Evolutionary conservation across 129 eudicot genomes (phyloP), one percentile per base, ranked within the genome.

Genomic region (Arctium minus): DNA sequence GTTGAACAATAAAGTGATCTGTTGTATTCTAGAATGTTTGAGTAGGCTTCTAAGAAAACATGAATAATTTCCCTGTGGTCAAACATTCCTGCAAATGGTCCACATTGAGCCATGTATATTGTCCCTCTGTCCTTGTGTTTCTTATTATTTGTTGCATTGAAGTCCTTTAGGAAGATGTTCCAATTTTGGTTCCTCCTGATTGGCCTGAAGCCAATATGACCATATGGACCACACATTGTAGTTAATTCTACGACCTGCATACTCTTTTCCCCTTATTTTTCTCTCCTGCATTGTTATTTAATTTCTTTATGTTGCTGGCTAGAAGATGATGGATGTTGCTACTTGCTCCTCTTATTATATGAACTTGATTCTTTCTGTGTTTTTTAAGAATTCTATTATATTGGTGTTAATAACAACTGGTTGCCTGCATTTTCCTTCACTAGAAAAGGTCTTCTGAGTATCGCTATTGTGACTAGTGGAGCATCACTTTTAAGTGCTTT

Each of bases 371-470:
- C 67, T 17, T n/a, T 78, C 40, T 30, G 38, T 81, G 33, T 56
- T 73, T 36, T 39, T 10, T 29, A 38, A 72, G 38, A 18, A 1
- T 71, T 80, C 27, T 37, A 50, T 6, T 70, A 44, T 80, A 48
- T 62, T 11, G n/a, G 71, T 80, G 72, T 36, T 72, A 39, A 67
- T 83, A 60, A 77, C 65, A 65, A 86, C 13, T 76, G 73, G 67
- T 72, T 83, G 5, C 76, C 40, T 84, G 46, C 35, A 33, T 56
- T 83, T 86, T 83, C 46, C 60, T 53, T 81, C 56, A 17, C 56
- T 91, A 93, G 97, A 90, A 86, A 77, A 76, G 97, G 97, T 79
- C 94, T 93, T 81, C 88, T 93, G 62, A 89, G 92, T 76, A 84
- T 91, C 31, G 96, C 91, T 42, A 71, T 82, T 53, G 88, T 87